phyloP scores from a whole-genome alignment of 2,329 filamentous ascomycete genomes.

The Blastomyces silverae region DNA sequence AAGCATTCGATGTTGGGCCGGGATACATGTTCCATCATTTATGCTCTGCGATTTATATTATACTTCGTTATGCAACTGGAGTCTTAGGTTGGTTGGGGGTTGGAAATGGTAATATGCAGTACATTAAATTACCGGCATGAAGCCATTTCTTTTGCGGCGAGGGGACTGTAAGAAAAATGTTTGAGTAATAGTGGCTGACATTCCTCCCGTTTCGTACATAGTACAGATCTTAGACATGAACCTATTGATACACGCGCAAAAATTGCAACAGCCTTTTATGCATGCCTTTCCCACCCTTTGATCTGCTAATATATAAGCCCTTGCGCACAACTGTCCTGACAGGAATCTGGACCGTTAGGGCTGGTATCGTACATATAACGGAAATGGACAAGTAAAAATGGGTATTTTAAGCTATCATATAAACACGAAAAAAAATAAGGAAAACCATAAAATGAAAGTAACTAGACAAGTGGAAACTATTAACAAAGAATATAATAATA shows the following conservation, averaged over 20 bases:
- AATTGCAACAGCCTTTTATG: background rate
- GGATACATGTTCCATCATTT: background rate
- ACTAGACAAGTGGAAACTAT: background rate
- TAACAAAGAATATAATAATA: constrained; percentile 2
- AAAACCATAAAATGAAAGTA: background rate
- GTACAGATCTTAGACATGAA: background rate
- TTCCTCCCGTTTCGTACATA: background rate
- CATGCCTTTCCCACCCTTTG: background rate
- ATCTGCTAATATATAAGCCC: background rate
- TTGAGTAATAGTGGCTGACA: background rate
- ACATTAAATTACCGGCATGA: background rate
- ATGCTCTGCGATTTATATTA: too few species aligned
- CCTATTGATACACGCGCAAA: background rate
- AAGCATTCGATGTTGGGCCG: background rate
- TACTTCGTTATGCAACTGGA: background rate
- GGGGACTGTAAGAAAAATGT: background rate
- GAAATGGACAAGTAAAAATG: background rate
- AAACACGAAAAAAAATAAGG: background rate
- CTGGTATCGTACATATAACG: background rate
- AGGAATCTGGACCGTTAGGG: background rate
- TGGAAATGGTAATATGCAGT: background rate
- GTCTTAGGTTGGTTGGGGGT: background rate
- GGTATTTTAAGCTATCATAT: background rate
- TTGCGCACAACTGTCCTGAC: background rate
- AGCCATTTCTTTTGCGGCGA: background rate